phyloP scores from a whole-genome alignment of 2,329 filamentous ascomycete genomes.

The Ophiostoma triangulosporum region DNA sequence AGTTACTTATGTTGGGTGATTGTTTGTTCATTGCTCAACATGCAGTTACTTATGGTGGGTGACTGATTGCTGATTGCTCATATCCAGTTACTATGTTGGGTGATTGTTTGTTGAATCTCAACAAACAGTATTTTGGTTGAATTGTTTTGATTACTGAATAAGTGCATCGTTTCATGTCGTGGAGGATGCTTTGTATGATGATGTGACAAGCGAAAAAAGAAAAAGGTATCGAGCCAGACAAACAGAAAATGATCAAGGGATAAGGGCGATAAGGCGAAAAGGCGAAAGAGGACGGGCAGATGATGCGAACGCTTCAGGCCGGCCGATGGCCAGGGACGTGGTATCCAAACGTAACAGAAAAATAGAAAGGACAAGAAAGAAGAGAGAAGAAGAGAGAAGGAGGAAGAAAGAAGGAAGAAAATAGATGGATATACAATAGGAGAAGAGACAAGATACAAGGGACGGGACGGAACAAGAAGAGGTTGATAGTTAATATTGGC shows the following conservation, averaged over 20 bases:
- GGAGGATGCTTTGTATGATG: background rate
- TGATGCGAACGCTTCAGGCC: background rate
- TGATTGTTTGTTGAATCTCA: no score
- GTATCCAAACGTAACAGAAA: background rate
- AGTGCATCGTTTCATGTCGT: no score
- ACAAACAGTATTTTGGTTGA: no score
- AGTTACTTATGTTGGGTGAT: no score
- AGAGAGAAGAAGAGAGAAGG: no score
- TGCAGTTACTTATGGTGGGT: no score
- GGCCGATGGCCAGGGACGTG: background rate
- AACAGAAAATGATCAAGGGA: background rate
- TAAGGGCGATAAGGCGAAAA: background rate
- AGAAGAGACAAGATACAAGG: background rate
- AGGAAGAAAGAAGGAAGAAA: background rate
- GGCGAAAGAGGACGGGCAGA: background rate
- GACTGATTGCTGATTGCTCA: no score
- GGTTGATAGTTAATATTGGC: no score
- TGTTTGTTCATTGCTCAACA: no score
- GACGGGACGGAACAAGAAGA: no score
- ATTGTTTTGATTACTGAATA: no score
- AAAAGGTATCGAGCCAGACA: background rate
- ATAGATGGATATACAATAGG: background rate
- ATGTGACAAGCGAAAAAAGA: background rate
- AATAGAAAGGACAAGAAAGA: conserved; percentile 1
- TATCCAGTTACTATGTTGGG: no score